Base-by-base conservation (phyloP, 75 land plant genomes). In the Ceratopteris richardii region DNA sequence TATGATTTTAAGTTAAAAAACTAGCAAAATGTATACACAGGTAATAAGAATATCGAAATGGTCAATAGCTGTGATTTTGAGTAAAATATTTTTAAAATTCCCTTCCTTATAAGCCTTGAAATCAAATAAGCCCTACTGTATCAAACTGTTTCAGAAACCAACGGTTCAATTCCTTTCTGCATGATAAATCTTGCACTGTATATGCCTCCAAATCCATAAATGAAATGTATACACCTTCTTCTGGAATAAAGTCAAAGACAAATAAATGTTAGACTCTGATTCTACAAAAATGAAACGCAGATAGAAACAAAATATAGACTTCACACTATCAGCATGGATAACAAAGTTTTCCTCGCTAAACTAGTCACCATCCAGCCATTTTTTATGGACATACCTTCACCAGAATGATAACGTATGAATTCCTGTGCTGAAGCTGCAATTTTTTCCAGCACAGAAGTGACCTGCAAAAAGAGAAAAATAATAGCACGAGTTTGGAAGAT, bases 111-210 rank as follows among this genome's bases (percentile, higher is more conserved):
- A 33, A 3, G 9, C 37, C 3, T 33, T 33, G 7, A 3, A 33
- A 33, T 9, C 3, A 33, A 4, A 9, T 33, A 33, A 33, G 9
- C 10, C 61, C 36, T 78, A 94, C 98, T 83, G 76, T 87, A 57
- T 95, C 92, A 72, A 95, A 77, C 59, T 95, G 97, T 71, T 95
- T 95, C 7, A 53, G 58, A 73, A 95, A 95, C 96, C 96, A 95
- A 65, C 86, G 81, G 57, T 82, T 79, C 37, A 95, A 76, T 62
- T 75, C 85, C 67, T 80, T 82, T 23, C 77, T 72, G 60, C 86
- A 90, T 31, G 86, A 72, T 64, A 78, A 72, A 73, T 95, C 99
- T 69, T 77, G 97, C 62, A 74, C 59, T 47, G 79, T 66, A 63
- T 86, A 95, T 24, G 82, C 62, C 70, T 71, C 73, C 55, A 95